Base-by-base conservation (phyloP, 2,329 filamentous ascomycete genomes). In the Aquanectria penicillioides region DNA sequence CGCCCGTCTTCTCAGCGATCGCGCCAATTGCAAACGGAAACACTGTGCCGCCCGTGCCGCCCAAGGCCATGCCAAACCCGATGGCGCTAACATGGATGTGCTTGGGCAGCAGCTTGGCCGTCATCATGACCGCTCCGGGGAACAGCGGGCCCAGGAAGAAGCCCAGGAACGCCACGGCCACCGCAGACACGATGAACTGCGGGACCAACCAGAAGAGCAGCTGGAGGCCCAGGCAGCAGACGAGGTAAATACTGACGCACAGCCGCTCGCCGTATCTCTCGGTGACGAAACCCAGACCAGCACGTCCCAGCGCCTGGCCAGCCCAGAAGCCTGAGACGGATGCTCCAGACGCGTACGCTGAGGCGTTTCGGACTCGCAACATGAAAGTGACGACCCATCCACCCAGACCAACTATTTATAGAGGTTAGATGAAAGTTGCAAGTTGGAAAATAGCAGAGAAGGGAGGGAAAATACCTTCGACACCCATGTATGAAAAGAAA, bases 331-430 rank as follows among this genome's bases (percentile, higher is more conserved):
- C 91, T 0, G 90, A 91, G 0, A 85, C 87, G 0, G 86, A 87
- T 74, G 92, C 88, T 22, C 90, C 90, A n/a, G 87, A 87, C 0
- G 86, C 85, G 65, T 92, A 92, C 0, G 85, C 75, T 2, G 77
- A 81, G 1, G 86, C 90, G 6, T 88, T 76, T 12, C 91, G 84
- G 9, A 92, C 87, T 11, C 85, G 83, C 6, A 92, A 85, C 89
- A 94, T 93, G 72, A 94, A 93, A 0, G 87, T 88, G 28, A 92
- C 88, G 28, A 94, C 87, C 91, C 91, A 94, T 4, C 91, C 91
- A 18, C 90, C 89, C 1, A 93, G 81, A 0, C 87, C 88, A 46
- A 90, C 77, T 79, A 13, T 0, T 15, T 2, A 4, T 29, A 15
- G 20, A 15, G 3, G 15, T 69, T 23, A 73, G 59, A 46, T 40